Percentiles rank a stretch among this genome's conserved stretches.
phyloP scores from a whole-genome alignment of 257 asterid genomes.

The Lycium ferocissimum region DNA sequence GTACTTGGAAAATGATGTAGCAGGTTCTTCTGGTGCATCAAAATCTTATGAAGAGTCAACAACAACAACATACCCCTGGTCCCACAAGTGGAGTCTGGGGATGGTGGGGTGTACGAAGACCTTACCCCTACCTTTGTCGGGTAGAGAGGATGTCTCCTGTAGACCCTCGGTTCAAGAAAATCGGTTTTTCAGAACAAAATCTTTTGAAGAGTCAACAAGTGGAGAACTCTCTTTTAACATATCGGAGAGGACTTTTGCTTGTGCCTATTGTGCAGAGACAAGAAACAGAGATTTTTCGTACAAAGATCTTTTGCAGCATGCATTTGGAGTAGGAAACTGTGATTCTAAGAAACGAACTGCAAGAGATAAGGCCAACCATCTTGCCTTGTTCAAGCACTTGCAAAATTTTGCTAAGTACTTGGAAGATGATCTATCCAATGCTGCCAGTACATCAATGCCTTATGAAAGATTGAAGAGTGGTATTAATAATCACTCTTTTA shows the following conservation, averaged over 20 bases:
- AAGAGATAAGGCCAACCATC: constrained; percentile 71
- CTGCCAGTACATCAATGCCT: constrained; percentile 53
- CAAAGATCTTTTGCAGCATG: constrained; percentile 79
- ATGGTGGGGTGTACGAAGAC: no score
- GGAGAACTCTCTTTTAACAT: constrained; percentile 60
- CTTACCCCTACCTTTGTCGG: no score
- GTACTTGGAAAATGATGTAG: constrained; percentile 59
- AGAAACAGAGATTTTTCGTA: constrained; percentile 55
- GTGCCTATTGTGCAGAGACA: constrained; percentile 82
- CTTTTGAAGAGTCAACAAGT: constrained; percentile 52
- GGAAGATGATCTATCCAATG: constrained; percentile 48
- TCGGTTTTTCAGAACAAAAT: constrained; percentile 24
- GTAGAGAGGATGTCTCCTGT: no score
- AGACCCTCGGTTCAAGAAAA: no score
- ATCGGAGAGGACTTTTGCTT: constrained; percentile 58
- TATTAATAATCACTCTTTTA: constrained; percentile 45
- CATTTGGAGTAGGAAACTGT: constrained; percentile 59
- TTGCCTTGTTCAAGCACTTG: constrained; percentile 70
- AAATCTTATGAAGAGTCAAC: constrained; percentile 50
- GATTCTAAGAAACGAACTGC: constrained; percentile 60
- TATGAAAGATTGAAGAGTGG: constrained; percentile 62
- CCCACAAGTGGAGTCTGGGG: no score
- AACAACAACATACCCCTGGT: constrained; percentile 18
- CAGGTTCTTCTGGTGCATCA: constrained; percentile 52
- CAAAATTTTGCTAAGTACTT: constrained; percentile 46